phyloP scores from a whole-genome alignment of 306 rosid species.

The Rosa rugosa region DNA sequence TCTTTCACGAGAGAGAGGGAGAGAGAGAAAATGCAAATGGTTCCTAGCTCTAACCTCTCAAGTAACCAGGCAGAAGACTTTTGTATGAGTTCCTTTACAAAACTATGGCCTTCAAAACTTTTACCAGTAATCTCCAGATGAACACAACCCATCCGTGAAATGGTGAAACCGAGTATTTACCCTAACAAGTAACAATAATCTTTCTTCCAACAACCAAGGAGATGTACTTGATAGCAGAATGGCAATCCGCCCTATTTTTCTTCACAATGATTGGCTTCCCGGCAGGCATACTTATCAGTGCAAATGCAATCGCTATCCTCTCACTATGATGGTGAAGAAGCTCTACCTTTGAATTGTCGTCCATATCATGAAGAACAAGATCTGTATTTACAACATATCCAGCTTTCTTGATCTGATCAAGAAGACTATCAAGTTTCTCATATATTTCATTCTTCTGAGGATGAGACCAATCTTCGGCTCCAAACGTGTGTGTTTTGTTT shows the following conservation, averaged over 20 bases:
- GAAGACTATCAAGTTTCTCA: constrained; percentile 43
- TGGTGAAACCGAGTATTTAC: constrained; percentile 56
- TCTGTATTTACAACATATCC: constrained; percentile 51
- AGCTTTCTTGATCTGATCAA: constrained; percentile 41
- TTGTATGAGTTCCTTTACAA: background rate
- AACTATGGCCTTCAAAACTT: background rate
- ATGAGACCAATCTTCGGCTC: constrained; percentile 56
- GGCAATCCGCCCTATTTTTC: constrained; percentile 66
- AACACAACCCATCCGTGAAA: constrained; percentile 48
- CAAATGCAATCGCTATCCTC: constrained; percentile 57
- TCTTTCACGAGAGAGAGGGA: too few relatives aligned
- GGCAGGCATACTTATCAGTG: constrained; percentile 33
- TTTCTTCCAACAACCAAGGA: constrained; percentile 44
- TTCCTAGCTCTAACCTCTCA: too few relatives aligned
- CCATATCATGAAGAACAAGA: constrained; percentile 41
- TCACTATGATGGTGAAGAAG: constrained; percentile 56
- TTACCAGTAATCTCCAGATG: constrained; percentile 57
- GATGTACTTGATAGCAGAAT: constrained; percentile 48
- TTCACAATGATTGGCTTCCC: constrained; percentile 54
- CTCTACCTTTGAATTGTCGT: constrained; percentile 41
- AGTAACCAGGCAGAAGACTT: background rate
- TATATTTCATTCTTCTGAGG: constrained; percentile 47
- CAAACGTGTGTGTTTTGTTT: constrained; percentile 49
- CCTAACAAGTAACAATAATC: constrained; percentile 48
- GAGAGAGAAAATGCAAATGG: too few relatives aligned